These are phyloP conservation scores for Pilaira anomala DNA, from an alignment of 192 early-diverging fungal species.

Conservation along the genomic window DNA sequence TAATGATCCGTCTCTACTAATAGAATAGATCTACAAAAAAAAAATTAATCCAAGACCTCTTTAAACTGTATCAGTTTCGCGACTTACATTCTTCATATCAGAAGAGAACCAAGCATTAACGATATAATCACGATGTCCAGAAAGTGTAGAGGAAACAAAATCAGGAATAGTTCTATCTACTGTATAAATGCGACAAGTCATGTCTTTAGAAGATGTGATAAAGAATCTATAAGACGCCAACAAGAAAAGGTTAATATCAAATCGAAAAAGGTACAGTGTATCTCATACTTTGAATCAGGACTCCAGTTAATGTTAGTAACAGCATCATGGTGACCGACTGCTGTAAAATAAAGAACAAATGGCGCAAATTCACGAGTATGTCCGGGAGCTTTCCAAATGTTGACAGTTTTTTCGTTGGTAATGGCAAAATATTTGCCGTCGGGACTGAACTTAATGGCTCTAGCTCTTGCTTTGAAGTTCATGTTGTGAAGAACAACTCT, in stretches of 20 bases:
- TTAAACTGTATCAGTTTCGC: not conserved
- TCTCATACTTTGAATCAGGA: constrained; percentile 70
- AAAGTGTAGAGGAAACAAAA: constrained; percentile 69
- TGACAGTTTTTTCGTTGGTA: constrained; percentile 77
- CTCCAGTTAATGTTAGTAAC: constrained; percentile 84
- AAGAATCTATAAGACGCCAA: constrained; percentile 36
- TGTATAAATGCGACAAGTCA: constrained; percentile 76
- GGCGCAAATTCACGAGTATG: constrained; percentile 90
- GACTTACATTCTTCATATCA: constrained; percentile 48
- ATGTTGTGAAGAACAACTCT: constrained; percentile 85
- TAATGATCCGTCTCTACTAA: constrained; percentile 85
- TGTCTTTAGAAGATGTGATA: constrained; percentile 68
- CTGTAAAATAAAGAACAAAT: constrained; percentile 78
- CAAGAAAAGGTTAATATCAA: not conserved
- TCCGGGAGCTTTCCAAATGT: constrained; percentile 93
- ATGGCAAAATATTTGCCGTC: constrained; percentile 88
- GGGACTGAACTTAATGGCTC: constrained; percentile 88
- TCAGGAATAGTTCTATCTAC: constrained; percentile 62
- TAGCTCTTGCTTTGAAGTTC: constrained; percentile 79
- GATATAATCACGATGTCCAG: constrained; percentile 83
- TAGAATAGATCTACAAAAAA: constrained; percentile 64
- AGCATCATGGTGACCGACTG: constrained; percentile 84
- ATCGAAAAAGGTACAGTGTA: too few relatives aligned
- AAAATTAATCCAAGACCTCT: not conserved
- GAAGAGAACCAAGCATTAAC: constrained; percentile 81